A percentile compares a stretch with the other conserved stretches of the same genome.
phyloP scores from a whole-genome alignment of 2,329 filamentous ascomycete species.

The Hypomyces perniciosus region DNA sequence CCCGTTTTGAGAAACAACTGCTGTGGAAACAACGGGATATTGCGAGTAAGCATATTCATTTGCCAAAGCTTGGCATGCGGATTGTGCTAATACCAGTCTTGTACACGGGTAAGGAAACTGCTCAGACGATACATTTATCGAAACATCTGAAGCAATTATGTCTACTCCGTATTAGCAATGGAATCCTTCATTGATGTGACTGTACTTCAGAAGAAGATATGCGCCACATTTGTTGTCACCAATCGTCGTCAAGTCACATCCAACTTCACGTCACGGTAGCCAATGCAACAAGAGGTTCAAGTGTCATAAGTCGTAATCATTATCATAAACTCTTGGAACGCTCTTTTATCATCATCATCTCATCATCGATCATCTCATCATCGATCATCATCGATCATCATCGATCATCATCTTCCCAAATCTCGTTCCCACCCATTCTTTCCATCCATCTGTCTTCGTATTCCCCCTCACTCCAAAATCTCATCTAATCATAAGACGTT shows the following conservation, averaged over 20 bases:
- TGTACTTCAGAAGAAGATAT: no score
- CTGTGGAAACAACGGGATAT: no score
- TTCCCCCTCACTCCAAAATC: background rate
- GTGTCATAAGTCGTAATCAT: constrained; percentile 6
- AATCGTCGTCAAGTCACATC: background rate
- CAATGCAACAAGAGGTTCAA: background rate
- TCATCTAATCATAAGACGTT: background rate
- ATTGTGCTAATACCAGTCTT: no score
- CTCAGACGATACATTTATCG: background rate
- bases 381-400: background rate
- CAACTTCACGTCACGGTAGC: background rate
- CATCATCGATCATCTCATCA: background rate
- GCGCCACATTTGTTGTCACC: no score
- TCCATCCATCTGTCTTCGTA: background rate
- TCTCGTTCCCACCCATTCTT: background rate
- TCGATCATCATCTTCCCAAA: background rate
- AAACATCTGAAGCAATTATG: no score
- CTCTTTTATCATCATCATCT: constrained; percentile 2
- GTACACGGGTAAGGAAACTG: background rate
- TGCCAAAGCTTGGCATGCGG: background rate
- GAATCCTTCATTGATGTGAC: no score
- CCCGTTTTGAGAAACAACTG: no score
- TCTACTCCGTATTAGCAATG: no score
- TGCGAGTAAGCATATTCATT: no score
- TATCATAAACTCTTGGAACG: constrained; percentile 8